These are phyloP conservation scores for Cucumis variabilis DNA, from an alignment of 331 rosid genomes.

Conservation along the genomic window DNA sequence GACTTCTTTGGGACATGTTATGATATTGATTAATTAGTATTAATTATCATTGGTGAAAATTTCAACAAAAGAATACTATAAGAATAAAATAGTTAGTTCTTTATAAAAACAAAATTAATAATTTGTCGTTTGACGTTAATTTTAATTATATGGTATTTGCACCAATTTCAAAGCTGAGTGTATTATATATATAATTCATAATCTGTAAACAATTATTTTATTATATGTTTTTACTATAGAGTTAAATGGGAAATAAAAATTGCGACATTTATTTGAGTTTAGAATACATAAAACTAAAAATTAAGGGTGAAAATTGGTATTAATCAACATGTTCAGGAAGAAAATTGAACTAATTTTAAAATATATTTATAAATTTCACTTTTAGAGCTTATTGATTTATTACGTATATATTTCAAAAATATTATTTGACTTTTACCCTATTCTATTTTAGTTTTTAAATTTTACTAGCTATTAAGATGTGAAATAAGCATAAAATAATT, in stretches of 20 bases:
- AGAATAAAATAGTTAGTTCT: neutral
- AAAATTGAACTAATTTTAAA: too few relatives aligned
- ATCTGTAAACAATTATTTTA: neutral
- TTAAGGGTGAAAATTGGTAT: too few relatives aligned
- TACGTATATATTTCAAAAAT: too few relatives aligned
- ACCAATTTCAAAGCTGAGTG: neutral
- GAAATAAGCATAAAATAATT: too few relatives aligned
- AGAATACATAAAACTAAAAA: too few relatives aligned
- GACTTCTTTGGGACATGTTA: neutral
- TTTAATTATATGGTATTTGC: neutral
- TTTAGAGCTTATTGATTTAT: too few relatives aligned
- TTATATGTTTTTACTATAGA: neutral
- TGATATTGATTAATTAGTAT: neutral
- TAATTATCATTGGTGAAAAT: neutral
- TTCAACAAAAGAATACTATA: neutral
- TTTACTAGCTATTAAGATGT: too few relatives aligned
- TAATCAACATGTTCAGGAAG: too few relatives aligned
- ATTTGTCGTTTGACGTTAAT: neutral
- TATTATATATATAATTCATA: neutral
- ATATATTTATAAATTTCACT: too few relatives aligned
- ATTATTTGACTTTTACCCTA: too few relatives aligned
- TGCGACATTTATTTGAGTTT: too few relatives aligned
- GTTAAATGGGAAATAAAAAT: neutral
- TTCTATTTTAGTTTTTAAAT: too few relatives aligned
- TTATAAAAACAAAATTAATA: neutral